Conservation (phyloP, 2,329 filamentous ascomycete species). For the Aureobasidium sp. region DNA sequence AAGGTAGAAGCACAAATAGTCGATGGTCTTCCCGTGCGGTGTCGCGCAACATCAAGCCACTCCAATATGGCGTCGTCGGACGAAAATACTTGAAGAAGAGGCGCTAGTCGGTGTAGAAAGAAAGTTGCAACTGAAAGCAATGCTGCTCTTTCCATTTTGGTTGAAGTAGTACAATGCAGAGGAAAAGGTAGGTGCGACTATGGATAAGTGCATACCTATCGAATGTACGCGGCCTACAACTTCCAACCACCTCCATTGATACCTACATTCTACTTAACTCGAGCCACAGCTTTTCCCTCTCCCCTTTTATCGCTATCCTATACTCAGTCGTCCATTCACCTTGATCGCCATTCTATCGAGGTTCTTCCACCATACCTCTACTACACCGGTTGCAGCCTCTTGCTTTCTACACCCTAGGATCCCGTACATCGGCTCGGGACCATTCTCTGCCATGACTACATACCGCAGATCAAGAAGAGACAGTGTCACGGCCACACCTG, state of each 20-base stretch:
- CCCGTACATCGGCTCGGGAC: not conserved
- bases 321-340: not conserved
- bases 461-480: not conserved
- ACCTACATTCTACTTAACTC: not conserved
- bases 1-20: too few relatives aligned
- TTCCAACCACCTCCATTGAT: too few relatives aligned
- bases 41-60: not conserved
- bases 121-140: not conserved
- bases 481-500: not conserved
- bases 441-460: not conserved
- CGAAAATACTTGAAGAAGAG: not conserved
- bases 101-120: not conserved
- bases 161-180: not conserved
- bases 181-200: not conserved
- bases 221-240: not conserved
- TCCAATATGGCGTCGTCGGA: not conserved
- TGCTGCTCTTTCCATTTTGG: not conserved
- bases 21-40: not conserved
- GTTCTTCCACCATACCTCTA: not conserved
- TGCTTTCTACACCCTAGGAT: not conserved
- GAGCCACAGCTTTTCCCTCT: not conserved
- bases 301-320: not conserved
- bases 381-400: not conserved
- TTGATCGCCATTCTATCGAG: not conserved
- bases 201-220: not conserved